phyloP scores from a whole-genome alignment of 495 filamentous ascomycete genomes.

The Glutinoglossum americanum region DNA sequence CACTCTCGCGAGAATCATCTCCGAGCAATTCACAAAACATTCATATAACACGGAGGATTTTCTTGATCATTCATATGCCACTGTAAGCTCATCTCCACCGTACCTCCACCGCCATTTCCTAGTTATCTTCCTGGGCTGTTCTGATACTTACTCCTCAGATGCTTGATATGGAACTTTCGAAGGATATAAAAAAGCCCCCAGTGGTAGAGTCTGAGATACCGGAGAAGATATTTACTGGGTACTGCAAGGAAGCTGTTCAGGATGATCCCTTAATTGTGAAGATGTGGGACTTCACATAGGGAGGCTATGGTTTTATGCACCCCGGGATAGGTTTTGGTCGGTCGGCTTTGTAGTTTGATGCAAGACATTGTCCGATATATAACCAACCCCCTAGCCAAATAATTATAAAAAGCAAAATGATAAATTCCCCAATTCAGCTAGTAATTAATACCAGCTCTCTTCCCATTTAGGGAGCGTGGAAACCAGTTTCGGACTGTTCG shows the following conservation, averaged over 20 bases:
- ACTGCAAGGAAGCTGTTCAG: slow-evolving; percentile 15
- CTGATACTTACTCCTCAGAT: slow-evolving; percentile 27
- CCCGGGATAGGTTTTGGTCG: no score
- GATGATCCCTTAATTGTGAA: neutral
- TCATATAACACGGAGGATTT: slow-evolving; percentile 88
- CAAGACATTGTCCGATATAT: no score
- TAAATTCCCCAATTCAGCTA: no score
- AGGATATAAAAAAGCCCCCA: slow-evolving; percentile 62
- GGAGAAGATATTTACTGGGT: slow-evolving; percentile 55
- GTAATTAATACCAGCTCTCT: no score
- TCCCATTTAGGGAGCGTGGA: no score
- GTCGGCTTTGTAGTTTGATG: no score
- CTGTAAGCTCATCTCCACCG: slow-evolving; percentile 29
- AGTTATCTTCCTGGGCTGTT: neutral
- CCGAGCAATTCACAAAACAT: slow-evolving; percentile 94
- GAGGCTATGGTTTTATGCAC: neutral
- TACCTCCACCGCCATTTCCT: neutral
- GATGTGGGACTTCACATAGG: neutral
- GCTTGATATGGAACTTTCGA: slow-evolving; percentile 59
- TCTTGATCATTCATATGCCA: slow-evolving; percentile 79
- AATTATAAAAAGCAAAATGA: no score
- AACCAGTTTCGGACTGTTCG: no score
- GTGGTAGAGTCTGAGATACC: slow-evolving; percentile 90
- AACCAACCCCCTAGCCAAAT: no score
- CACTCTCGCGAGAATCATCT: slow-evolving; percentile 78